A percentile compares a stretch with the other conserved stretches of the same genome.
Evolutionary conservation across 345 rosid species (phyloP).

Genomic region (Rhodomyrtus tomentosa): DNA sequence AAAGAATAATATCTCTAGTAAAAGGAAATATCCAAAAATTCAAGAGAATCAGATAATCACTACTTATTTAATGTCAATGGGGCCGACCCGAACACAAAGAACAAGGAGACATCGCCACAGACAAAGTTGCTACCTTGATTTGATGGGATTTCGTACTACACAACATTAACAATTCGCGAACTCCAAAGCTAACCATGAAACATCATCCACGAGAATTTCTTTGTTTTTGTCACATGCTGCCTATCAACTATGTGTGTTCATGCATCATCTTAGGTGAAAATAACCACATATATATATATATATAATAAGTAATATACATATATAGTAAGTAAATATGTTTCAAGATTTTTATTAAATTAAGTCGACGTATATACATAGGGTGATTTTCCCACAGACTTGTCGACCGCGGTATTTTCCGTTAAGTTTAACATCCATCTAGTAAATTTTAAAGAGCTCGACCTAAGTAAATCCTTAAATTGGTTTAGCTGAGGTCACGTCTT

Average conservation of each 20-base stretch:
- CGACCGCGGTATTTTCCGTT: neutral
- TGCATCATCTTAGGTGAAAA: neutral
- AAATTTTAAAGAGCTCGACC: neutral
- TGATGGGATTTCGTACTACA: neutral
- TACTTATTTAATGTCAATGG: neutral
- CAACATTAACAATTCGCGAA: neutral
- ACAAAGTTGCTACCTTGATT: neutral
- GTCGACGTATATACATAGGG: neutral
- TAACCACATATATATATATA: neutral
- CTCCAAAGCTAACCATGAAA: neutral
- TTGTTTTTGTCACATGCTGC: neutral
- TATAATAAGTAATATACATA: too few species aligned
- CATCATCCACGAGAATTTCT: neutral
- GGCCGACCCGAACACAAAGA: neutral
- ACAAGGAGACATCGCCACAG: neutral
- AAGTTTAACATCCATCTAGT: neutral
- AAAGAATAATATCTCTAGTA: too few species aligned
- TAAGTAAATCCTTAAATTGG: too few species aligned
- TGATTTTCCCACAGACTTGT: fast-evolving
- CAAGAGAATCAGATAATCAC: neutral
- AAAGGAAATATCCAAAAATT: too few species aligned
- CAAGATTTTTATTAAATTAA: neutral
- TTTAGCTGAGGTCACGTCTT: too few species aligned
- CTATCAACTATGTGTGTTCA: neutral
- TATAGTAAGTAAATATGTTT: too few species aligned